Base-by-base conservation (phyloP, 2,329 filamentous ascomycete genomes). In the Sporothrix phasma region DNA sequence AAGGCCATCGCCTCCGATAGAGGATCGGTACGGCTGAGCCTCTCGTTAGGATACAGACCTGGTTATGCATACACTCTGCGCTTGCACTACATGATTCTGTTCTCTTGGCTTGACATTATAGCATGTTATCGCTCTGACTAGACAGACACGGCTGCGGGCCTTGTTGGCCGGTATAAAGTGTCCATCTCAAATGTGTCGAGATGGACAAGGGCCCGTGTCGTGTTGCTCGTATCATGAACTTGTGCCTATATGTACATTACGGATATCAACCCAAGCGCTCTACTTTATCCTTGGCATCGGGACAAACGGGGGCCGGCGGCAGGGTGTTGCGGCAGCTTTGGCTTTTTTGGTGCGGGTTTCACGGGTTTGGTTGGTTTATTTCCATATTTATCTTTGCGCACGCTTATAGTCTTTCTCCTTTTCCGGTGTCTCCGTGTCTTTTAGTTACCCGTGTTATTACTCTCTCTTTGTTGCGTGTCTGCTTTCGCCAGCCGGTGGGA, bases 1-100 rank as follows among this genome's bases (percentile, higher is more conserved):
- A 65, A 61, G 60, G 64, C 15, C 64, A 65, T 22, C 64, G 64
- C 24, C 64, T 65, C 29, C 60, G 64, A n/a, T 65, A 65, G 43
- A 19, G 22, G 17, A 4, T 5, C 45, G 24, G 13, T 26, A 5
- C 11, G 15, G 3, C 26, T 11, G 45, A 13, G 45, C 45, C 11
- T 5, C 45, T n/a, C 10, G 5, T 47, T 24, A 26, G 10, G 24
- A 17, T 24, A 26, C 45, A 13, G 19, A 11, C 22, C 22, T 26
- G 19, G 19, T 24, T 24, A 8, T 26, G 6, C 13, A 47, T 24
- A 22, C 26, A 5, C 45, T 47, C 22, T 26, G 13, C 22, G 22
- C 26, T 47, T 47, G 45, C 26, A 5, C 45, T 17, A 15, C 26
- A 53, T 53, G 11, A 24, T n/a, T n/a, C 17, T n/a, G 19, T 43